Conservation (phyloP, 306 rosid genomes). For the Corylus americana region DNA sequence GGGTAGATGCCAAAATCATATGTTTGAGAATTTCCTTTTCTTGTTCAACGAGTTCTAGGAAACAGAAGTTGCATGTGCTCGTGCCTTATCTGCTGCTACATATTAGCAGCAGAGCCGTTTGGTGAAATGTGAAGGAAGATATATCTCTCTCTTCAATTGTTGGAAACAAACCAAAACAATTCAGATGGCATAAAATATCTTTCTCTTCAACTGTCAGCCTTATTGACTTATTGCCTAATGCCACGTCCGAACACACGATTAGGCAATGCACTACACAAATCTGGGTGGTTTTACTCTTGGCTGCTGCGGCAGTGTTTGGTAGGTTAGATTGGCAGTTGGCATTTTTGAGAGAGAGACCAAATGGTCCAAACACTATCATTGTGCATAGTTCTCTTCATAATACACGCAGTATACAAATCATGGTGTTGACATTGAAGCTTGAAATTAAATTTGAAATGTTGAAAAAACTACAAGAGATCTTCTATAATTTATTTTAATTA, state of each 20-base stretch:
- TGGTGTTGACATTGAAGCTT: too few relatives aligned
- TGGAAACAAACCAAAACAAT: background rate
- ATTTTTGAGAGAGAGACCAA: background rate
- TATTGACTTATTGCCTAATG: background rate
- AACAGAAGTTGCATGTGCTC: background rate
- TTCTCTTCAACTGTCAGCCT: background rate
- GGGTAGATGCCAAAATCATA: background rate
- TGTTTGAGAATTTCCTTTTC: background rate
- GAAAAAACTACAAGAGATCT: too few relatives aligned
- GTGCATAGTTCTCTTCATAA: background rate
- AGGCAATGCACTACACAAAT: background rate
- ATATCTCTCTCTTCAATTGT: background rate
- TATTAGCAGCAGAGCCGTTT: background rate
- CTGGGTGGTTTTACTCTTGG: background rate
- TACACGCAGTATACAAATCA: too few relatives aligned
- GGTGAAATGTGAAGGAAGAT: background rate
- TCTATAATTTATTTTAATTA: too few relatives aligned
- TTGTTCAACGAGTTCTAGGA: background rate
- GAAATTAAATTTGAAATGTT: too few relatives aligned
- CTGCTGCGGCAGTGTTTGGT: background rate
- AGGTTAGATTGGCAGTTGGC: background rate
- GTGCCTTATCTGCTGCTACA: background rate
- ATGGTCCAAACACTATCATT: too few relatives aligned
- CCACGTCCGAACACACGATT: background rate
- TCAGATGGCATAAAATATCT: background rate